Evolutionary conservation across 805 yeast species (phyloP), one percentile per base, ranked within the genome.

Genomic region (Suhomyces pyralidae): DNA sequence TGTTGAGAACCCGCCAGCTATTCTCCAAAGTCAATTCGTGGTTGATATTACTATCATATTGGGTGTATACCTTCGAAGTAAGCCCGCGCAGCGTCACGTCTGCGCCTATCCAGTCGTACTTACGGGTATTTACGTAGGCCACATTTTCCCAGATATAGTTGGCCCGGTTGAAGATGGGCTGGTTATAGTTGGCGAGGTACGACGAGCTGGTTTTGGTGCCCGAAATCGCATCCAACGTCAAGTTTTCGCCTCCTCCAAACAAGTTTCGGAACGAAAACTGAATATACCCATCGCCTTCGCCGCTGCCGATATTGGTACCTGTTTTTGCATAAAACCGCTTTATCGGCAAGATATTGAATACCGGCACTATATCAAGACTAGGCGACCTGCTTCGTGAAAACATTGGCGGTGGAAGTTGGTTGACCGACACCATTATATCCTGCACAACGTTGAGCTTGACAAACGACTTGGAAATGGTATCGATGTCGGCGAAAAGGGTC

Each of bases 301-400:
- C 96, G 64, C 94, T 93, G 1, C 98, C 98, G 7, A 94, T 82
- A 67, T 91, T 92, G 1, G 98, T 94, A 3, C 99, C 99, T 1
- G 97, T 89, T 61, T 88, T 88, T 50, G 96, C 92, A 54, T 81
- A 79, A 60, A 91, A 87, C 58, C 81, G 79, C 59, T 90, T 90
- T 3, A 80, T 80, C 0, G 93, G 92, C 5, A 67, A 40, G 3
- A 71, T 52, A 49, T 71, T 70, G 59, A 74, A 71, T 2, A 70
- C 64, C 2, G 79, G 78, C 2, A 70, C 68, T 20, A 77, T 52
- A 44, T 60, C 62, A 50, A 64, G 42, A 40, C 58, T 55, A 32
- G 54, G 50, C 36, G 51, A 53, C 25, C 48, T 1, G 66, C 63
- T 5, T 15, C 46, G 14, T 62, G 61, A 7, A 66, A 60, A 24